These are phyloP conservation scores for Trichoderma gracile DNA, from an alignment of 2,329 filamentous ascomycete species.

Conservation along the genomic window DNA sequence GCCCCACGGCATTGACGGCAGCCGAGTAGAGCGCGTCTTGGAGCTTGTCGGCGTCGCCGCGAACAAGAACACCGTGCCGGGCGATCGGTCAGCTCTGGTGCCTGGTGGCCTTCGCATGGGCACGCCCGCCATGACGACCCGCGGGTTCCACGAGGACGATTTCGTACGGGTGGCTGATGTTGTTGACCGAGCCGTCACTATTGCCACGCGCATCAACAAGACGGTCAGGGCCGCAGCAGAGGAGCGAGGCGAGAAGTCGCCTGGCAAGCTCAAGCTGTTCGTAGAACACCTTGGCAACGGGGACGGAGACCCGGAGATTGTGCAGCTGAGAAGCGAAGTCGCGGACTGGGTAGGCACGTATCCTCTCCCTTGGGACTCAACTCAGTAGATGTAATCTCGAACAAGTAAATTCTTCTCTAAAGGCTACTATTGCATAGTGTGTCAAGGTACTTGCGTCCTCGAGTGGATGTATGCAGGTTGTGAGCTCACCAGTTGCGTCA, in stretches of 20 bases:
- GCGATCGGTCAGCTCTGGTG: conserved; percentile 89
- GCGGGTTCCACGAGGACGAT: conserved; percentile 86
- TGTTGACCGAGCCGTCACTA: conserved; percentile 78
- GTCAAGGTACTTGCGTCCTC: background rate
- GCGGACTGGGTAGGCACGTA: conserved; percentile 77
- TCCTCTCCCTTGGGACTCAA: conserved; percentile 65
- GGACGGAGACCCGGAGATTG: conserved; percentile 67
- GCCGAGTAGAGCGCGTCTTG: conserved; percentile 83
- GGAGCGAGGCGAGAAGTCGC: conserved; percentile 65
- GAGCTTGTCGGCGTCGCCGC: conserved; percentile 94
- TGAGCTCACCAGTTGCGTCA: background rate
- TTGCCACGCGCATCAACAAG: conserved; percentile 75
- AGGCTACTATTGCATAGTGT: background rate
- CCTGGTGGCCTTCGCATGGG: conserved; percentile 93
- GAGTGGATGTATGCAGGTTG: background rate
- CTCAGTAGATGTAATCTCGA: conserved; percentile 29
- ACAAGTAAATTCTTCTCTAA: background rate
- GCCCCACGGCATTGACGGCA: conserved; percentile 82
- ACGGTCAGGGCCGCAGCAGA: conserved; percentile 68
- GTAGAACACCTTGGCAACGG: conserved; percentile 68
- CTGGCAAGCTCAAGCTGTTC: conserved; percentile 66
- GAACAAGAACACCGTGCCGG: conserved; percentile 99
- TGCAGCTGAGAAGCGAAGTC: conserved; percentile 73
- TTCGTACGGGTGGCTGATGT: conserved; percentile 85
- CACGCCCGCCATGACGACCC: conserved; percentile 95